phyloP scores from a whole-genome alignment of 164 flowering plant genomes.

The Euptelea pleiosperma region DNA sequence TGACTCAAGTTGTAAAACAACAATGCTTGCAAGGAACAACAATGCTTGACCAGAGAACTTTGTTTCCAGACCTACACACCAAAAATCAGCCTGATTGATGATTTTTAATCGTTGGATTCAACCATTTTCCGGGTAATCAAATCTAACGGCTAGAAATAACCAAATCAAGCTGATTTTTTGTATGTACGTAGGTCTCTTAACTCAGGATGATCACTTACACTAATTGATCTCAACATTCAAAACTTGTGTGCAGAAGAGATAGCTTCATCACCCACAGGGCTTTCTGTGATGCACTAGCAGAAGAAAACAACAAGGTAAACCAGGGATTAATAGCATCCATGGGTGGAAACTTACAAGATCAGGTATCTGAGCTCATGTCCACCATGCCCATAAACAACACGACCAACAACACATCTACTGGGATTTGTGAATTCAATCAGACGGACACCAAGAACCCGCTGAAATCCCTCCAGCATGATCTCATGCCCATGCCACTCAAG shows the following conservation, averaged over 20 bases:
- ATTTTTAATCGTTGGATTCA: no score
- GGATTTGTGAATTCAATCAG: conserved; percentile 23
- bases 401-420: neutral
- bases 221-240: neutral
- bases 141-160: no score
- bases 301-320: conserved; percentile 36
- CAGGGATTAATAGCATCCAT: conserved; percentile 15
- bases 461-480: conserved; percentile 46
- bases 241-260: conserved; percentile 34
- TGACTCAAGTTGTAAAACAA: no score
- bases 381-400: conserved; percentile 20
- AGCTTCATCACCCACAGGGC: conserved; percentile 51
- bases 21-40: no score
- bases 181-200: no score
- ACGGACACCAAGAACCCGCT: conserved; percentile 42
- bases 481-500: conserved; percentile 48
- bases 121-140: no score
- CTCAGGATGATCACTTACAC: no score
- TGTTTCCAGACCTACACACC: no score
- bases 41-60: no score
- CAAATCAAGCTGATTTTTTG: no score
- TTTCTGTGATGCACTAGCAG: conserved; percentile 44
- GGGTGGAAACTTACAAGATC: conserved; percentile 19
- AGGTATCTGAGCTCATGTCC: conserved; percentile 21
- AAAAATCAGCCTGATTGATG: no score